Evolutionary conservation across 2,329 filamentous ascomycete genomes (phyloP).

Genomic region (Pseudocercospora ulei): DNA sequence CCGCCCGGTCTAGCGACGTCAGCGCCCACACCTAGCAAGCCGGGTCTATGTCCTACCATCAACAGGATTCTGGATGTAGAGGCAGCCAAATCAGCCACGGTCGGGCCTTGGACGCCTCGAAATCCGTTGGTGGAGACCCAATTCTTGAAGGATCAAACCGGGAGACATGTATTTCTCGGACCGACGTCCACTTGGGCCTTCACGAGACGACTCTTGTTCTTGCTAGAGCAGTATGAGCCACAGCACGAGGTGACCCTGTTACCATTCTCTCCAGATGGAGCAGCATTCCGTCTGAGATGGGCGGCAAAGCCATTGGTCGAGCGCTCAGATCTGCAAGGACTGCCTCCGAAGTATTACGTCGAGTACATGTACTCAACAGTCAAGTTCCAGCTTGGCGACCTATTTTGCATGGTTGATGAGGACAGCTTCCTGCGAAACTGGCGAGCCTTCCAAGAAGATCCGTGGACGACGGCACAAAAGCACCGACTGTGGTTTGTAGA

Average conservation of each 20-base stretch:
- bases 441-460: slow-evolving; percentile 36
- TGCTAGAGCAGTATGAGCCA: slow-evolving; percentile 41
- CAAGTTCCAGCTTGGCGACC: slow-evolving; percentile 48
- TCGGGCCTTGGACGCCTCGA: slow-evolving; percentile 4
- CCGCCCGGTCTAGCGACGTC: not conserved
- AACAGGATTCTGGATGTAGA: slow-evolving; percentile 3
- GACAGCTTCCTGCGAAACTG: slow-evolving; percentile 43
- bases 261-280: slow-evolving; percentile 45
- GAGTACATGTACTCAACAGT: slow-evolving; percentile 48
- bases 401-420: slow-evolving; percentile 50
- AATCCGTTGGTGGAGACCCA: slow-evolving; percentile 8
- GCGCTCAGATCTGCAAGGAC: slow-evolving; percentile 32
- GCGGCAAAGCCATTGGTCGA: slow-evolving; percentile 35
- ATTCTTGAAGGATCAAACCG: slow-evolving; percentile 4
- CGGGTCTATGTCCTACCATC: slow-evolving; percentile 1
- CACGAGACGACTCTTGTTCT: slow-evolving; percentile 41
- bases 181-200: slow-evolving; percentile 52
- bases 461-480: slow-evolving; percentile 24
- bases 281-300: slow-evolving; percentile 47
- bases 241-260: slow-evolving; percentile 40
- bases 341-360: slow-evolving; percentile 46
- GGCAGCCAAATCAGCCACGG: slow-evolving; percentile 2
- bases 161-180: slow-evolving; percentile 43
- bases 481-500: slow-evolving; percentile 46
- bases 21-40: not conserved